A percentile compares a stretch with the other conserved stretches of the same genome.
Evolutionary conservation across 1,139 yeast species (phyloP).

Genomic region (Geotrichum phurueaensis): DNA sequence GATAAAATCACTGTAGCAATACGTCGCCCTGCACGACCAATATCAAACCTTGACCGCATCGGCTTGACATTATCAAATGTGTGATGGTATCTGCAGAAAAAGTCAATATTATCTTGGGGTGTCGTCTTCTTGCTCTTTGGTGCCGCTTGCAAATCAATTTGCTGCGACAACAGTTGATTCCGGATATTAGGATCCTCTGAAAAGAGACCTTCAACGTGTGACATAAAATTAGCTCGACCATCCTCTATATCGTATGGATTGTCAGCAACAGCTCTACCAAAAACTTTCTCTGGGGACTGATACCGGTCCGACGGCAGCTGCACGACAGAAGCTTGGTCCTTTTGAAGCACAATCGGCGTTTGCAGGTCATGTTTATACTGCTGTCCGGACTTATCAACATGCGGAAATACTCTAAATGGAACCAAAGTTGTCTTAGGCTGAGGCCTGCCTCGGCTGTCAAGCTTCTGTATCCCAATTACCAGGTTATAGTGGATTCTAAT

Average conservation of each 20-base stretch:
- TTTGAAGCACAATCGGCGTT: slow-evolving; percentile 27
- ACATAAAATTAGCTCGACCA: not conserved
- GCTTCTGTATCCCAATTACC: slow-evolving; percentile 42
- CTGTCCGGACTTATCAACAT: slow-evolving; percentile 34
- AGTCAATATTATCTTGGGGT: slow-evolving; percentile 27
- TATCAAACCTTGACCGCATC: slow-evolving; percentile 31
- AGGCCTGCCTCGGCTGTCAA: slow-evolving; percentile 27
- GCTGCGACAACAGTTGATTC: slow-evolving; percentile 4
- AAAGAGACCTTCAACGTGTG: slow-evolving; percentile 3
- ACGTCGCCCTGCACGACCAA: slow-evolving; percentile 30
- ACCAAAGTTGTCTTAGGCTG: slow-evolving; percentile 38
- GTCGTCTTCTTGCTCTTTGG: slow-evolving; percentile 11
- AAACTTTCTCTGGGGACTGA: slow-evolving; percentile 1
- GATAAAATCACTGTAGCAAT: slow-evolving; percentile 35
- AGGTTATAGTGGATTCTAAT: slow-evolving; percentile 40
- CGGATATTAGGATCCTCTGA: not conserved
- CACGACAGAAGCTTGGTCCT: slow-evolving; percentile 24
- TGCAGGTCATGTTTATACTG: slow-evolving; percentile 26
- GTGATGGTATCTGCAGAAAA: slow-evolving; percentile 26
- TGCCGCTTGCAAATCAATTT: slow-evolving; percentile 9
- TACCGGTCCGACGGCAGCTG: slow-evolving; percentile 11
- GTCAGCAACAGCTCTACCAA: not conserved
- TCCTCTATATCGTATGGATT: not conserved
- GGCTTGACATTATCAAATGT: slow-evolving; percentile 17
- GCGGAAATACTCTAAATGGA: slow-evolving; percentile 42